phyloP scores from a whole-genome alignment of 2,329 filamentous ascomycete genomes.

The Calonectria hongkongensis region DNA sequence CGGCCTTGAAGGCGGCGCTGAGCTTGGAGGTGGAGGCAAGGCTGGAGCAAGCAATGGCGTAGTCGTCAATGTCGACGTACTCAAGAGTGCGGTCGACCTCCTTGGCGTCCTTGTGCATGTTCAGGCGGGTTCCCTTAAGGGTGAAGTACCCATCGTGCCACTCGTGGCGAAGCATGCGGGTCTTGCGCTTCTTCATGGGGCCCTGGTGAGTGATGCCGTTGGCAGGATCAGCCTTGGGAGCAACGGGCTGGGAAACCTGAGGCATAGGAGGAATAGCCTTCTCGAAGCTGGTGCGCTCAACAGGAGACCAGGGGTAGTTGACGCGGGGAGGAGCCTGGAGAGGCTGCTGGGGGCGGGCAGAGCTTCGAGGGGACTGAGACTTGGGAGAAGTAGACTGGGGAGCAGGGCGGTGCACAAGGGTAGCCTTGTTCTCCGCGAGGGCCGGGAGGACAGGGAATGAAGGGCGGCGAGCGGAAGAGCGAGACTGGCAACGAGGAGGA shows the following conservation, averaged over 20 bases:
- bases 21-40: conserved; percentile 86
- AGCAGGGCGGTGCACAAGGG: conserved; percentile 58
- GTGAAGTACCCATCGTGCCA: conserved; percentile 96
- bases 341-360: conserved; percentile 59
- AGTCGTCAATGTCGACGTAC: conserved; percentile 91
- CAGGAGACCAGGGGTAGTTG: conserved; percentile 74
- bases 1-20: conserved; percentile 88
- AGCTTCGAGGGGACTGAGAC: conserved; percentile 61
- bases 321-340: conserved; percentile 72
- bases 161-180: conserved; percentile 90
- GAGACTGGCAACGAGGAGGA: conserved; percentile 70
- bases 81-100: conserved; percentile 77
- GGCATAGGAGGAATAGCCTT: conserved; percentile 64
- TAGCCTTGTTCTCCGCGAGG: conserved; percentile 78
- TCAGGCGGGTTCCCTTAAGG: conserved; percentile 83
- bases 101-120: conserved; percentile 81
- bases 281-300: conserved; percentile 67
- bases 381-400: conserved; percentile 59
- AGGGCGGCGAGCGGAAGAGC: conserved; percentile 77
- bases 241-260: conserved; percentile 53
- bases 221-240: conserved; percentile 58
- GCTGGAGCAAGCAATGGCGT: conserved; percentile 89
- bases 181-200: conserved; percentile 96
- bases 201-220: conserved; percentile 83
- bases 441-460: conserved; percentile 81